Percentiles rank a stretch among this genome's conserved stretches.
Evolutionary conservation across 768 basidiomycete species (phyloP).

Genomic region (Cystofilobasidium bisporidii): DNA sequence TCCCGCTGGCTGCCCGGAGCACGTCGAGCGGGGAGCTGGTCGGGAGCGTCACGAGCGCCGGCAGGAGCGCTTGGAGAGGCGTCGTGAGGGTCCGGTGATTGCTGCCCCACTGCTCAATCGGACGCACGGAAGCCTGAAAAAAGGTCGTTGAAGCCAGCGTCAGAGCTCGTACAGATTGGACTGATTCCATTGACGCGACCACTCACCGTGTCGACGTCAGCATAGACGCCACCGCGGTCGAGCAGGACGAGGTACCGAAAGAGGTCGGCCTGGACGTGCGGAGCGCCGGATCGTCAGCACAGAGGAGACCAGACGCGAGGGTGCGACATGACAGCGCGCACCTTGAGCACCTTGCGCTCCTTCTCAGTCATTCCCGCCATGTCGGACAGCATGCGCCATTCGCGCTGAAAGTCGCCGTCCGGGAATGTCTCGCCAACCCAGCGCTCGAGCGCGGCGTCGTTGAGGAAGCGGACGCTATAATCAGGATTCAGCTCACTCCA

Average conservation of each 20-base stretch:
- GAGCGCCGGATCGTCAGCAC: no score
- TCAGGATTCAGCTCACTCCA: constrained; percentile 17
- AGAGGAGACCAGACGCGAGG: no score
- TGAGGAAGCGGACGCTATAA: constrained; percentile 16
- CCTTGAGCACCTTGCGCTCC: constrained; percentile 14
- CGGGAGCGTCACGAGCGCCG: neutral
- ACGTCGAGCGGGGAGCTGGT: neutral
- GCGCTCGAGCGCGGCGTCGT: constrained; percentile 7
- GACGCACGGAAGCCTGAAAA: constrained; percentile 12
- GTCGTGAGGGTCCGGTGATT: neutral
- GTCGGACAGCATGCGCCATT: constrained; percentile 7
- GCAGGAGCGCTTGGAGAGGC: constrained; percentile 1
- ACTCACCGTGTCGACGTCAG: constrained; percentile 1
- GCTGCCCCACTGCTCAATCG: constrained; percentile 20
- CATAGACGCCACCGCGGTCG: constrained; percentile 11
- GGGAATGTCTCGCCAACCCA: constrained; percentile 18
- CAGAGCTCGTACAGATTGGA: no score
- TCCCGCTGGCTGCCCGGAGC: neutral
- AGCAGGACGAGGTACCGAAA: constrained; percentile 14
- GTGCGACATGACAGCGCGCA: no score
- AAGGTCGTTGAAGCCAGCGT: neutral
- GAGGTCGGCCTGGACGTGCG: constrained; percentile 12
- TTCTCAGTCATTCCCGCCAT: neutral
- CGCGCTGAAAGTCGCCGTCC: neutral
- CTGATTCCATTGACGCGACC: no score